Percentiles rank a stretch among this genome's conserved stretches.
Conservation (phyloP, 257 asterid genomes). For the Ilex asprella region DNA sequence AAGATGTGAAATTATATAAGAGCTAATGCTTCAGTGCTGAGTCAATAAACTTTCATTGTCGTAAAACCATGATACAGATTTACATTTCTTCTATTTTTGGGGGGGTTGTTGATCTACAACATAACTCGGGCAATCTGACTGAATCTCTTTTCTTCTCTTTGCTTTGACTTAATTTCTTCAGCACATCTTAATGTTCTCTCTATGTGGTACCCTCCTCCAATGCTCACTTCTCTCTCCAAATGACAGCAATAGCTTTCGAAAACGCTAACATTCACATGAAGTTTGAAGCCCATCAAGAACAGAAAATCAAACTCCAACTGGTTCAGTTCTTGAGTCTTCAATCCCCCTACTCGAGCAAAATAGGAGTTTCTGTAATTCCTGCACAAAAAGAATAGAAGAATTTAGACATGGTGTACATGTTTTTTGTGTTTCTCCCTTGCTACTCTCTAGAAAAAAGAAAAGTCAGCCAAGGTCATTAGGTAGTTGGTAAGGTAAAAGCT, state of each 20-base stretch:
- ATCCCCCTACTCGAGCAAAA: conserved; percentile 89
- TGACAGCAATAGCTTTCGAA: conserved; percentile 87
- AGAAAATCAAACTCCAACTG: conserved; percentile 58
- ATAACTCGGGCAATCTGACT: conserved; percentile 28
- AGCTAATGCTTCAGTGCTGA: too few relatives aligned
- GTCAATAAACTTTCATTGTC: too few relatives aligned
- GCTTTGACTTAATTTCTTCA: conserved; percentile 67
- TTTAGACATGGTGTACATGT: not conserved
- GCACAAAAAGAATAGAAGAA: conserved; percentile 12
- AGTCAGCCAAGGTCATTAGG: too few relatives aligned
- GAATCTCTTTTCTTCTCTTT: conserved; percentile 27
- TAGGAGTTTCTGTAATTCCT: conserved; percentile 93
- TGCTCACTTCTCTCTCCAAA: conserved; percentile 89
- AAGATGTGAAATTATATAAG: too few relatives aligned
- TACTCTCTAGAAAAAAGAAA: too few relatives aligned
- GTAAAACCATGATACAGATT: too few relatives aligned
- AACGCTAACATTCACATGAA: conserved; percentile 91
- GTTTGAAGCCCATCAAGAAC: conserved; percentile 74
- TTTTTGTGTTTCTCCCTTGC: not conserved
- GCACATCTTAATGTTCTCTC: conserved; percentile 93
- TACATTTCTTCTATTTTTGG: too few relatives aligned
- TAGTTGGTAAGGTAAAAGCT: too few relatives aligned
- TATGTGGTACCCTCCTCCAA: conserved; percentile 90
- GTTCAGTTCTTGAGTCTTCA: conserved; percentile 56
- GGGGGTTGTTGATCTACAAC: conserved; percentile 12